Percentiles rank a stretch among this genome's conserved stretches.
These are phyloP conservation scores for Eucalyptus victrix DNA, from an alignment of 345 rosid species.

Conservation along the genomic window DNA sequence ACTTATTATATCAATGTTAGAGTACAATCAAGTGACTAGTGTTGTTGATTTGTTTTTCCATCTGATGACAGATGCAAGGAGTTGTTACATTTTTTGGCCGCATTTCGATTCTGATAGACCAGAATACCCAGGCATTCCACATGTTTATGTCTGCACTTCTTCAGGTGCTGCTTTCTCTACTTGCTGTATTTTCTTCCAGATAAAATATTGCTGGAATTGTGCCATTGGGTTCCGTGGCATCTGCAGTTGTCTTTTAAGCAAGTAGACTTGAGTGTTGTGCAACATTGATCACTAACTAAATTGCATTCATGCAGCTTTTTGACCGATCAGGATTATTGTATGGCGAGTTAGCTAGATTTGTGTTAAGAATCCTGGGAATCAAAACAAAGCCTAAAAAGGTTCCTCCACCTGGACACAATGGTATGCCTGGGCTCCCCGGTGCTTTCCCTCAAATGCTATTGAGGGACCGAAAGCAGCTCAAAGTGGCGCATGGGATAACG, in stretches of 20 bases:
- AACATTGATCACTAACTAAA: background rate
- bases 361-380: slow-evolving; percentile 70
- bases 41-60: background rate
- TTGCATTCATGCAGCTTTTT: slow-evolving; percentile 51
- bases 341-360: slow-evolving; percentile 95
- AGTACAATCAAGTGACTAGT: background rate
- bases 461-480: slow-evolving; percentile 80
- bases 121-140: slow-evolving; percentile 85
- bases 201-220: background rate
- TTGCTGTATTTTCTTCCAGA: background rate
- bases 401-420: slow-evolving; percentile 55
- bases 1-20: background rate
- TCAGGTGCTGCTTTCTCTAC: slow-evolving; percentile 38
- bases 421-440: slow-evolving; percentile 51
- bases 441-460: slow-evolving; percentile 38
- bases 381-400: slow-evolving; percentile 58
- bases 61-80: slow-evolving; percentile 67
- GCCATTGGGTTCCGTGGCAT: background rate
- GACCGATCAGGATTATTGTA: slow-evolving; percentile 82
- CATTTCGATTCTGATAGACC: slow-evolving; percentile 68
- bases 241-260: background rate
- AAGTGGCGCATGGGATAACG: slow-evolving; percentile 78
- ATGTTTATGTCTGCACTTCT: slow-evolving; percentile 92
- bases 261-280: background rate
- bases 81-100: slow-evolving; percentile 78